A percentile compares a stretch with the other conserved stretches of the same genome.
These are phyloP conservation scores for Cercospora sp. DNA, from an alignment of 2,329 filamentous ascomycete species.

Conservation along the genomic window DNA sequence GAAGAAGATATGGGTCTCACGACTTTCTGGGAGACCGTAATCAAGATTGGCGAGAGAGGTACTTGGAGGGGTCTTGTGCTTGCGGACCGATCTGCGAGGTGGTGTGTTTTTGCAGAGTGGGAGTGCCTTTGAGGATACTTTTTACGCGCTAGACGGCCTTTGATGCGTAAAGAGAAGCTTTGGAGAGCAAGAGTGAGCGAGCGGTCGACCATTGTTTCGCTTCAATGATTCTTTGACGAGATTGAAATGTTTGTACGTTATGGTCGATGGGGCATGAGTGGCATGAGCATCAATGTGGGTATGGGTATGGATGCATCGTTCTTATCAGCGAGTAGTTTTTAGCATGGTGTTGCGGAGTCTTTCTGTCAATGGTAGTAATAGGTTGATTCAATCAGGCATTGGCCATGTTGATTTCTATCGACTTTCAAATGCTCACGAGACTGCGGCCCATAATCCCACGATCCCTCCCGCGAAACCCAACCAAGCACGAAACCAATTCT, in stretches of 20 bases:
- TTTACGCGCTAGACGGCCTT: not conserved
- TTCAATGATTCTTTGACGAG: not conserved
- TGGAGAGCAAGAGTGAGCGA: not conserved
- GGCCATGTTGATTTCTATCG: too few relatives aligned
- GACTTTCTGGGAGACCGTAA: constrained; percentile 83
- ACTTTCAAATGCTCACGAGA: too few relatives aligned
- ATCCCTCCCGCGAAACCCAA: constrained; percentile 15
- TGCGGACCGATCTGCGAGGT: constrained; percentile 78
- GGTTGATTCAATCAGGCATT: not conserved
- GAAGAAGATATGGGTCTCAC: constrained; percentile 65
- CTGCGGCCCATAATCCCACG: constrained; percentile 8
- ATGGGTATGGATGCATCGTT: constrained; percentile 6
- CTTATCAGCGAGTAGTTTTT: constrained; percentile 2
- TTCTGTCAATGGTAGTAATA: not conserved
- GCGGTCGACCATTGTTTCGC: not conserved
- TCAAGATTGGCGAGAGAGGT: constrained; percentile 82
- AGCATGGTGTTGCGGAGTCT: constrained; percentile 11
- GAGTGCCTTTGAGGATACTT: constrained; percentile 52
- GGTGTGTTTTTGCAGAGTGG: constrained; percentile 95
- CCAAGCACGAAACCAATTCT: constrained; percentile 14
- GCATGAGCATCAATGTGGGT: not conserved
- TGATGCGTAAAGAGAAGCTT: not conserved
- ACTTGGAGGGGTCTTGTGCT: constrained; percentile 79
- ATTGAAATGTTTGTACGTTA: not conserved
- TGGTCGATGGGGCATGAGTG: not conserved